Percentiles rank a stretch among this genome's conserved stretches.
phyloP scores from a whole-genome alignment of 1,284 basidiomycete species.

The Trametes pubescens region DNA sequence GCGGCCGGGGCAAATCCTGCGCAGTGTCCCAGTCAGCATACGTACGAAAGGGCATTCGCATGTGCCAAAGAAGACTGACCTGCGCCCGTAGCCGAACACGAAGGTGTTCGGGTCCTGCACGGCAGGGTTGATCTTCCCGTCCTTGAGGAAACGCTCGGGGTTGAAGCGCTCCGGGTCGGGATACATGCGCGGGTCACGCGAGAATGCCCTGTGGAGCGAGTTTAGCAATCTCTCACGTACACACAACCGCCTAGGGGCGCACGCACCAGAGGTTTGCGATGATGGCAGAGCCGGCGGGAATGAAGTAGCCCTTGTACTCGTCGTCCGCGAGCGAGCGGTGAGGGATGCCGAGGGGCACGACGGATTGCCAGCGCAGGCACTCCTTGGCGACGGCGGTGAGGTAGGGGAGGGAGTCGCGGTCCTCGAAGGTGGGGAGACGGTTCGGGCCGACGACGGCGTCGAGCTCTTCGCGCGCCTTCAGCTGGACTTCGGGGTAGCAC shows the following conservation, averaged over 20 bases:
- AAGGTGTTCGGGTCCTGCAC: slow-evolving; percentile 41
- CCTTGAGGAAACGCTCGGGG: slow-evolving; percentile 48
- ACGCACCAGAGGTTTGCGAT: slow-evolving; percentile 42
- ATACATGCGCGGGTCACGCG: slow-evolving; percentile 42
- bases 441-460: slow-evolving; percentile 35
- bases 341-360: slow-evolving; percentile 37
- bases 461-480: slow-evolving; percentile 45
- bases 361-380: slow-evolving; percentile 27
- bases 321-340: slow-evolving; percentile 42
- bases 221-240: neutral
- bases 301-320: slow-evolving; percentile 42
- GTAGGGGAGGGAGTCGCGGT: slow-evolving; percentile 37
- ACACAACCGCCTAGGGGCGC: neutral
- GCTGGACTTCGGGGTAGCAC: slow-evolving; percentile 46
- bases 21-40: neutral
- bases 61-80: slow-evolving; percentile 31
- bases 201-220: slow-evolving; percentile 29
- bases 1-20: slow-evolving; percentile 27
- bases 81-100: slow-evolving; percentile 47
- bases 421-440: slow-evolving; percentile 48
- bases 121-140: slow-evolving; percentile 42
- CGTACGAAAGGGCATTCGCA: neutral
- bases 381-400: slow-evolving; percentile 24
- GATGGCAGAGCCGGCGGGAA: slow-evolving; percentile 39
- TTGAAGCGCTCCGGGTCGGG: slow-evolving; percentile 46